These are phyloP conservation scores for Chrysophaeum taylorii DNA, from an alignment of 352 stramenopile species.

Conservation along the genomic window DNA sequence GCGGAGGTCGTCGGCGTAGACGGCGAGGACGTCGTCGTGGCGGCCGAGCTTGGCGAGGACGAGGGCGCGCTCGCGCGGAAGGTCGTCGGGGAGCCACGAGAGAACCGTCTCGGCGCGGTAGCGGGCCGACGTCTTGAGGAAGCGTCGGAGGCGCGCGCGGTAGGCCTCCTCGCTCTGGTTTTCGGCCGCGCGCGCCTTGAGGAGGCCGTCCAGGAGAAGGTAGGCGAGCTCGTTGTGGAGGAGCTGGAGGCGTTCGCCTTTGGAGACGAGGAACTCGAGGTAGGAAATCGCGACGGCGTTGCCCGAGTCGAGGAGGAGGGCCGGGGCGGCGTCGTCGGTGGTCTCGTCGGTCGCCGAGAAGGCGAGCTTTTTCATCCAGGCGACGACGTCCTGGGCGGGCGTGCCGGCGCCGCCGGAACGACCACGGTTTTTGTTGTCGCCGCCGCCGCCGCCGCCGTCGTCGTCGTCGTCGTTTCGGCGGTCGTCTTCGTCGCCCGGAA, in stretches of 20 bases:
- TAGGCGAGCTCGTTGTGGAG: constrained; percentile 59
- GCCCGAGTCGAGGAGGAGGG: too few relatives aligned
- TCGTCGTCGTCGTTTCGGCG: background rate
- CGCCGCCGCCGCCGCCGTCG: too few relatives aligned
- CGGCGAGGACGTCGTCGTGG: constrained; percentile 49
- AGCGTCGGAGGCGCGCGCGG: constrained; percentile 45
- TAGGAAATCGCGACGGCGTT: constrained; percentile 25
- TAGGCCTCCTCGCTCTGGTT: constrained; percentile 34
- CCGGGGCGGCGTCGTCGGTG: too few relatives aligned
- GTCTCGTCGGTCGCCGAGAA: too few relatives aligned
- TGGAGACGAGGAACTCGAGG: constrained; percentile 22
- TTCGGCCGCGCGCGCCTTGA: constrained; percentile 45
- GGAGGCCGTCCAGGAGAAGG: constrained; percentile 58
- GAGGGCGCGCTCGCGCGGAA: constrained; percentile 57
- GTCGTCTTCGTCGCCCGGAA: background rate
- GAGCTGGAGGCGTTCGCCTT: constrained; percentile 3
- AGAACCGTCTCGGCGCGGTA: constrained; percentile 51
- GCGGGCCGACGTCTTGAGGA: constrained; percentile 52
- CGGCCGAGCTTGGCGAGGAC: constrained; percentile 50
- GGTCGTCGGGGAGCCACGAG: constrained; percentile 46
- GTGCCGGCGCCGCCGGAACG: background rate
- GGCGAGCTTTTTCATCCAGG: constrained; percentile 4
- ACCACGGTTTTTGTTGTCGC: background rate
- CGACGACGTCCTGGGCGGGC: background rate
- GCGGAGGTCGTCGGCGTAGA: constrained; percentile 28